Base-by-base conservation (phyloP, 345 rosid species). In the Trapa incisa region DNA sequence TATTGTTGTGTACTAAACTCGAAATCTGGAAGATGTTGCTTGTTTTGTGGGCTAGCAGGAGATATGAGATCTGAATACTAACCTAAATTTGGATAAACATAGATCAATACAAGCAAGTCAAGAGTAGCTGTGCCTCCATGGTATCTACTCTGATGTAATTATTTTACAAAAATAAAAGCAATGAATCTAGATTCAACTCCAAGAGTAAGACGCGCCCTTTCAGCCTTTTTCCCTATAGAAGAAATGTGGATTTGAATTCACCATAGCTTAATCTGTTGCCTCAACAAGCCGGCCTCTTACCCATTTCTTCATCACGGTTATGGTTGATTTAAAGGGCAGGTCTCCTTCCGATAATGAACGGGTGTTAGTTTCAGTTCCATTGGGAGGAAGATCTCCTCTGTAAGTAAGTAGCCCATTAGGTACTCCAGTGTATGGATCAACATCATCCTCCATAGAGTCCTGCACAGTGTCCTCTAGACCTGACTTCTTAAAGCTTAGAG, bases 271-370 rank as follows among this genome's bases (percentile, higher is more conserved):
- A 17, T 72, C 82, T 5, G 67, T 67, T 48, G 78, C 86, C 72
- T 89, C 86, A 11, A 89, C 83, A 3, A 92, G 93, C 82, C 83
- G 86, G 6, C 98, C 97, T 22, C 87, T 80, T 41, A 92, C 80
- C 98, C 97, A 92, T 76, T 80, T 92, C 86, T 84, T 92, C 1
- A 81, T 83, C 57, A 70, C 72, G 17, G 74, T 35, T 4, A 68
- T 72, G 42, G 84, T 45, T 11, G 13, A 57, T 64, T 75, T 69
- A 69, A 73, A 70, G 60, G 70, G 69, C 6, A 60, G n/a, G 52
- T 78, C 76, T 69, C 74, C 83, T 3, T 72, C 77, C 29, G 29
- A 22, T 45, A 6, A 10, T 11, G 47, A 57, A 50, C 72, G 53
- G 70, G 65, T 15, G 13, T 33, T 1, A 32, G 43, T 75, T 61